Evolutionary conservation across 2,329 filamentous ascomycete species (phyloP).

Genomic region (Fusarium palustre): DNA sequence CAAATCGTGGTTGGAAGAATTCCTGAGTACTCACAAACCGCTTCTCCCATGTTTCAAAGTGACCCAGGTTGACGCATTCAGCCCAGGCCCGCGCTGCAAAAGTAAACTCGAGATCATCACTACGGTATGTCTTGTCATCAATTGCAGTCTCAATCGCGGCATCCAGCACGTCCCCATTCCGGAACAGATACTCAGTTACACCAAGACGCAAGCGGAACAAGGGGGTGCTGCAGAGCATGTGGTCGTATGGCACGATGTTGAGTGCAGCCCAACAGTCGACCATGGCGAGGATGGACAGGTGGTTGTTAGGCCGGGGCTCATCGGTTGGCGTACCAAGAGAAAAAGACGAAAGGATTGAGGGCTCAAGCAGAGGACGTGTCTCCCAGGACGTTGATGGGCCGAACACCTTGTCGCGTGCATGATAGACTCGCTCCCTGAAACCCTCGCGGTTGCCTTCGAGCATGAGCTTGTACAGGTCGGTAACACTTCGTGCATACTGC

Average conservation of each 20-base stretch:
- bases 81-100: slow-evolving; percentile 97
- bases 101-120: slow-evolving; percentile 96
- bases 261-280: slow-evolving; percentile 98
- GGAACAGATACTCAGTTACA: slow-evolving; percentile 96
- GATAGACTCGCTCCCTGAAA: slow-evolving; percentile 76
- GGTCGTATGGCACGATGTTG: slow-evolving; percentile 95
- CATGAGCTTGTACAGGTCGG: slow-evolving; percentile 97
- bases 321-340: slow-evolving; percentile 79
- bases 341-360: slow-evolving; percentile 89
- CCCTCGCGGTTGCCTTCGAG: slow-evolving; percentile 83
- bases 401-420: slow-evolving; percentile 76
- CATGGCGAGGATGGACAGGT: slow-evolving; percentile 92
- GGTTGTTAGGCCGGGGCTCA: slow-evolving; percentile 82
- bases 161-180: slow-evolving; percentile 81
- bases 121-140: slow-evolving; percentile 90
- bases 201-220: slow-evolving; percentile 96
- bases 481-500: slow-evolving; percentile 93
- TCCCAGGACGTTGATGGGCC: slow-evolving; percentile 73
- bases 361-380: slow-evolving; percentile 77
- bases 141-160: slow-evolving; percentile 88
- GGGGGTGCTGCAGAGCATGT: slow-evolving; percentile 99
- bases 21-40: slow-evolving; percentile 89
- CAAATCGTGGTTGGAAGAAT: slow-evolving; percentile 92
- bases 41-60: slow-evolving; percentile 93
- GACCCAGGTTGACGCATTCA: slow-evolving; percentile 88